Conservation (phyloP, 140 eudicot genomes). For the Ambrosia hybrid region DNA sequence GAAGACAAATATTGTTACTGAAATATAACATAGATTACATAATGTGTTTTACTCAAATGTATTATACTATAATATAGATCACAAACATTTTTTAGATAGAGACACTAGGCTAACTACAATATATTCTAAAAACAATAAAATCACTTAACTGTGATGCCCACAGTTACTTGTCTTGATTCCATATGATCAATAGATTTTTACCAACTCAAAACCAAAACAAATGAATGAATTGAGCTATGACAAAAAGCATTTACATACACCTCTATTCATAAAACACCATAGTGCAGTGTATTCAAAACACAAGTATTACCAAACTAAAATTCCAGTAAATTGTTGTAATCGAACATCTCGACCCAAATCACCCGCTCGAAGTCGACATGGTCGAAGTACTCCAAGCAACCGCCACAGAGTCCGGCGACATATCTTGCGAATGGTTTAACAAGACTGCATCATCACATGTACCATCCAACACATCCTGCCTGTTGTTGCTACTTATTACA, state of each 20-base stretch:
- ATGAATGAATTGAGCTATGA: slow-evolving; percentile 30
- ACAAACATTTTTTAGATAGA: too few relatives aligned
- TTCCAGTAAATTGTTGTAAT: neutral
- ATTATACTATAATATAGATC: too few relatives aligned
- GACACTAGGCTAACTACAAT: too few relatives aligned
- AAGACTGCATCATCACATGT: slow-evolving; percentile 39
- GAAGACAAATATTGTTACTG: too few relatives aligned
- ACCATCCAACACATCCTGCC: slow-evolving; percentile 21
- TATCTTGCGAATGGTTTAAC: slow-evolving; percentile 31
- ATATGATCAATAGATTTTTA: neutral
- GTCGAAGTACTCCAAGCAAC: slow-evolving; percentile 47
- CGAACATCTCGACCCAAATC: slow-evolving; percentile 20
- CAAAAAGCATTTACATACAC: slow-evolving; percentile 36
- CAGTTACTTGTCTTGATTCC: neutral
- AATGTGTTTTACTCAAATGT: too few relatives aligned
- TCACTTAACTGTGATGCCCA: neutral
- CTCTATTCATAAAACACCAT: slow-evolving; percentile 10
- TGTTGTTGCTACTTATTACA: slow-evolving; percentile 18
- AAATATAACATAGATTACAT: too few relatives aligned
- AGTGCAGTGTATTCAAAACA: slow-evolving; percentile 17
- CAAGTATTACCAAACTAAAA: slow-evolving; percentile 10
- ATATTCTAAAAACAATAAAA: too few relatives aligned
- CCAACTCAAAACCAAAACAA: slow-evolving; percentile 11
- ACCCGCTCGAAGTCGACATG: slow-evolving; percentile 37
- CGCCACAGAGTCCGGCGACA: slow-evolving; percentile 61